Evolutionary conservation across 768 basidiomycete species (phyloP), one percentile per base, ranked within the genome.

Genomic region (Lactarius akahatsu): DNA sequence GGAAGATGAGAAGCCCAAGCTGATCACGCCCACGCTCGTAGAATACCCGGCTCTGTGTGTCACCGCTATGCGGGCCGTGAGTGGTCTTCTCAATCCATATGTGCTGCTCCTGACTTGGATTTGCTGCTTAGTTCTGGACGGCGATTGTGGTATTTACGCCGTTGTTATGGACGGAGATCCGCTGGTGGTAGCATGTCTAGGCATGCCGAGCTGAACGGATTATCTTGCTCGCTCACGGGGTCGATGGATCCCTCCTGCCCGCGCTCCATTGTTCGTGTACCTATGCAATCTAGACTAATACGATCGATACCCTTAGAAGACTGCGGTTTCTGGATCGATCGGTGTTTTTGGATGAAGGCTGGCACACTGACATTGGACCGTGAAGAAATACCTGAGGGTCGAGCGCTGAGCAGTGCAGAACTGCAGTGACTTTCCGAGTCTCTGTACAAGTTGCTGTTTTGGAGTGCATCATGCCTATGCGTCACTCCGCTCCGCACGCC

Each of bases 111-210:
- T 60, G 23, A 62, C 23, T 45, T 9, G 34, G 6, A 23, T n/a
- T n/a, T n/a, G n/a, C n/a, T n/a, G n/a, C n/a, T n/a, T 45, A 94
- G 91, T 90, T 98, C 75, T 96, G 88, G 86, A 94, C 89, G 2
- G 96, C 96, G 0, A 90, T 89, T 65, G 76, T 94, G n/a, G 94
- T 98, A 1, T 88, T 98, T 70, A 79, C 91, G 10, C 96, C 96
- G 0, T 80, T 96, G 34, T 76, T 98, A 11, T 96, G 92, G 92
- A 83, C 87, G 11, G 96, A 98, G 76, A 80, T 96, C 36, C 79
- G 87, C 34, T 91, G 88, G 88, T 90, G 88, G 86, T 70, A 64
- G 57, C 61, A 20, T 20, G 34, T 47, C 32, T 10, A n/a, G 13
- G 5, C 6, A 38, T n/a, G 56, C 20, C 15, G 56, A 32, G 16